Conservation (phyloP, 306 rosid genomes). For the Fagus sylvatica region DNA sequence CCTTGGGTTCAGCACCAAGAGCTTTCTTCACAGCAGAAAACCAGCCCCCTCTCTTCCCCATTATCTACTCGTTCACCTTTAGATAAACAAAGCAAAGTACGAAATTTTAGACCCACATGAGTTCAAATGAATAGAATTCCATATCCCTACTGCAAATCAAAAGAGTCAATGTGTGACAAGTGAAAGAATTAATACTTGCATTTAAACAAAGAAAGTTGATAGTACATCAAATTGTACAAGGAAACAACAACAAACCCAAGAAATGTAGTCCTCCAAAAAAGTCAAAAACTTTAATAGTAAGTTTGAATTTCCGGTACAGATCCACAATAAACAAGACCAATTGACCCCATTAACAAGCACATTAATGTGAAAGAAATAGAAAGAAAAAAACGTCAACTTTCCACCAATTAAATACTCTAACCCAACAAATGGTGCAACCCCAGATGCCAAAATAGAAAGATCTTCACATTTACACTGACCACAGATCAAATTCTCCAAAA, state of each 20-base stretch:
- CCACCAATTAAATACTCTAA: slow-evolving; percentile 17
- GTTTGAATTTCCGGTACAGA: slow-evolving; percentile 14
- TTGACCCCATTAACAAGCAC: slow-evolving; percentile 15
- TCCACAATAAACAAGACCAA: slow-evolving; percentile 11
- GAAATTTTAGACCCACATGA: slow-evolving; percentile 8
- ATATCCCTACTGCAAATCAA: slow-evolving; percentile 19
- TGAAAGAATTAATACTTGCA: slow-evolving; percentile 8
- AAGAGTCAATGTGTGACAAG: neutral
- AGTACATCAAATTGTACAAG: slow-evolving; percentile 17
- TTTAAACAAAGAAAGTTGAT: neutral
- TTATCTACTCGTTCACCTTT: slow-evolving; percentile 31
- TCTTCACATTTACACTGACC: slow-evolving; percentile 5
- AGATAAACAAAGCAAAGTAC: slow-evolving; percentile 9
- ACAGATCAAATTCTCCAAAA: slow-evolving; percentile 11
- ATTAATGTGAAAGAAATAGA: neutral
- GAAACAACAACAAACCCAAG: slow-evolving; percentile 19
- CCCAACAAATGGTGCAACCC: slow-evolving; percentile 24
- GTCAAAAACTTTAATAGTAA: slow-evolving; percentile 1
- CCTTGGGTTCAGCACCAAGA: slow-evolving; percentile 54
- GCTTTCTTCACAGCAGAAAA: slow-evolving; percentile 79
- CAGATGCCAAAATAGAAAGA: slow-evolving; percentile 9
- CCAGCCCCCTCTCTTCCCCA: slow-evolving; percentile 95
- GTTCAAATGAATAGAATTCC: slow-evolving; percentile 10
- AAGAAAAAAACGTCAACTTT: slow-evolving; percentile 10
- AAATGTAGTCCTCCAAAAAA: neutral